Conservation (phyloP, 345 rosid species). For the Barbarea vulgaris region DNA sequence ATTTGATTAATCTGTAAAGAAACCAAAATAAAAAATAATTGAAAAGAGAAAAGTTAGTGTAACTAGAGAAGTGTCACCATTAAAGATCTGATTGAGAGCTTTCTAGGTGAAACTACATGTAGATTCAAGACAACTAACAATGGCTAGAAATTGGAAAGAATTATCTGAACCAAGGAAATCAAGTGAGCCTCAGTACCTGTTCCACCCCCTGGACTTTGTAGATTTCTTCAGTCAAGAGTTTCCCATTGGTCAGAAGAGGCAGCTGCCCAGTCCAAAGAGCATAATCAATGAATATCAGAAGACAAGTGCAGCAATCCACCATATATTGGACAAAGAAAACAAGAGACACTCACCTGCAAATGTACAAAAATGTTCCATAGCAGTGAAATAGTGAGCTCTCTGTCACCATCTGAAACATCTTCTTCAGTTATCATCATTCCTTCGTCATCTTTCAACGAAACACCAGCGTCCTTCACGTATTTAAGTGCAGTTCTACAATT, state of each 20-base stretch:
- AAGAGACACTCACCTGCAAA: slow-evolving; percentile 66
- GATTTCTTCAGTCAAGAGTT: slow-evolving; percentile 60
- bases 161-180: neutral
- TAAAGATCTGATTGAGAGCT: neutral
- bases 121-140: slow-evolving; percentile 2
- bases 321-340: neutral
- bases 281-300: slow-evolving; percentile 5
- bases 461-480: slow-evolving; percentile 65
- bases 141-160: neutral
- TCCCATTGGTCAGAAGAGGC: slow-evolving; percentile 70
- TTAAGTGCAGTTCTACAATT: slow-evolving; percentile 75
- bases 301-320: neutral
- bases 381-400: slow-evolving; percentile 76
- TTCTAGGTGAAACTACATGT: slow-evolving; percentile 3
- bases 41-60: slow-evolving; percentile 6
- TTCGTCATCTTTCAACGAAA: slow-evolving; percentile 70
- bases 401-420: slow-evolving; percentile 79
- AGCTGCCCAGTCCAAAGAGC: slow-evolving; percentile 51
- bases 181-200: slow-evolving; percentile 50
- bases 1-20: slow-evolving; percentile 46
- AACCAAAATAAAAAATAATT: neutral
- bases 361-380: slow-evolving; percentile 90
- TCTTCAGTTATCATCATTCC: slow-evolving; percentile 63
- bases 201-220: slow-evolving; percentile 50
- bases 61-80: neutral